A percentile compares a stretch with the other conserved stretches of the same genome.
These are phyloP conservation scores for Colletotrichum sp. DNA, from an alignment of 2,329 filamentous ascomycete genomes.

Conservation along the genomic window DNA sequence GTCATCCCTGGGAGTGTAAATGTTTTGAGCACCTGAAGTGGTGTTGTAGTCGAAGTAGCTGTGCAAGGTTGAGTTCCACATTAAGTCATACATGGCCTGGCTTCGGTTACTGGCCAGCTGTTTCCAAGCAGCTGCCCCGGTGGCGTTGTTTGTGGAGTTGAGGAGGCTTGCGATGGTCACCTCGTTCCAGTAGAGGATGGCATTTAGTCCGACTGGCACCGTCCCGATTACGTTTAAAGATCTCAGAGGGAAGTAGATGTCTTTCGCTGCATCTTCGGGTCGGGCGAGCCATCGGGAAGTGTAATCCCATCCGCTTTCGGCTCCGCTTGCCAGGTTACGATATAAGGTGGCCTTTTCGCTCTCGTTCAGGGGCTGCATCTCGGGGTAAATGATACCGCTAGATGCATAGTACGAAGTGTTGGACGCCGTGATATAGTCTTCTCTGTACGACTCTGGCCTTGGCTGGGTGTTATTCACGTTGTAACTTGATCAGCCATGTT, in stretches of 20 bases:
- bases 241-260: slow-evolving; percentile 69
- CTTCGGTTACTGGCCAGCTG: slow-evolving; percentile 56
- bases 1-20: slow-evolving; percentile 55
- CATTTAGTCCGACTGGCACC: slow-evolving; percentile 70
- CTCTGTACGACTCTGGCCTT: slow-evolving; percentile 69
- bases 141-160: slow-evolving; percentile 52
- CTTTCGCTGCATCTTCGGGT: slow-evolving; percentile 61
- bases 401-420: slow-evolving; percentile 66
- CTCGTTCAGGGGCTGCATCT: slow-evolving; percentile 53
- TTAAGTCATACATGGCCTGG: slow-evolving; percentile 64
- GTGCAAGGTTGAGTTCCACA: slow-evolving; percentile 68
- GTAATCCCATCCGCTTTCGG: slow-evolving; percentile 73
- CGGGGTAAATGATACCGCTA: slow-evolving; percentile 64
- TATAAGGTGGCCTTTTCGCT: slow-evolving; percentile 59
- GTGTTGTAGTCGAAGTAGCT: slow-evolving; percentile 75
- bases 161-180: slow-evolving; percentile 61
- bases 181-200: slow-evolving; percentile 71
- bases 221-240: slow-evolving; percentile 64
- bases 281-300: slow-evolving; percentile 61
- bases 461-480: slow-evolving; percentile 68
- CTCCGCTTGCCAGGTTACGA: slow-evolving; percentile 66
- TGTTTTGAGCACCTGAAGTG: slow-evolving; percentile 60
- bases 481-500: slow-evolving; percentile 43
- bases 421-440: slow-evolving; percentile 70
- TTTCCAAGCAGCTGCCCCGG: slow-evolving; percentile 53